Evolutionary conservation across 768 basidiomycete species (phyloP), one percentile per base, ranked within the genome.

Genomic region (Hemileccinum rubropunctum): DNA sequence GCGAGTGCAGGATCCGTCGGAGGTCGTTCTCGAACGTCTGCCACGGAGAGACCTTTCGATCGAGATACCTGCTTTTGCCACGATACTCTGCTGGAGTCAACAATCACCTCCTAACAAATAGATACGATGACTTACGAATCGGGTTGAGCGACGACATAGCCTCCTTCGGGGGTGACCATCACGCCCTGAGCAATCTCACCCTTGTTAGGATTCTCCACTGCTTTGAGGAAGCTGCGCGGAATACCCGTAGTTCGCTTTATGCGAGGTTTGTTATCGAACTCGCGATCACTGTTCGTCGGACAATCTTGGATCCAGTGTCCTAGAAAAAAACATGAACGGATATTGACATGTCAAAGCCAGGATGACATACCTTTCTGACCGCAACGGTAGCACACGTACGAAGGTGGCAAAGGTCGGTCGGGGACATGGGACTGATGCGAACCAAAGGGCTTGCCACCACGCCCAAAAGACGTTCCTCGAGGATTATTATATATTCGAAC

Each of bases 301-400:
- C 97, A 99, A 55, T 97, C 91, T 65, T 99, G 95, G 56, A 99
- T 99, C 97, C 97, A 99, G 64, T 99, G 97, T 35, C 97, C 95
- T 98, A 66, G 17, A 18, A 39, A 48, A n/a, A 39, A 48, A 32
- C 32, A 30, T 58, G 33, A 51, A 37, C 28, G 12, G 37, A 23
- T 45, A 53, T 26, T 32, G 33, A 50, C 30, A 27, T 14, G 21
- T 48, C 41, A 26, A 47, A 27, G 9, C 6, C 20, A 20, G 11
- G 17, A 14, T 33, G 45, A 56, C 75, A 45, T 66, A 88, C 95
- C 97, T 84, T 97, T 95, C 72, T 97, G 91, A 40, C 95, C 94
- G 71, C 97, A 99, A 33, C 97, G 87, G 67, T 98, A 98, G 66
- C 97, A 99, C 4, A 98, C 95, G 72, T 99, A 99, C 51, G 94